Percentiles rank a stretch among this genome's conserved stretches.
phyloP scores from a whole-genome alignment of 2,329 filamentous ascomycete species.

The Exophiala spinifera region DNA sequence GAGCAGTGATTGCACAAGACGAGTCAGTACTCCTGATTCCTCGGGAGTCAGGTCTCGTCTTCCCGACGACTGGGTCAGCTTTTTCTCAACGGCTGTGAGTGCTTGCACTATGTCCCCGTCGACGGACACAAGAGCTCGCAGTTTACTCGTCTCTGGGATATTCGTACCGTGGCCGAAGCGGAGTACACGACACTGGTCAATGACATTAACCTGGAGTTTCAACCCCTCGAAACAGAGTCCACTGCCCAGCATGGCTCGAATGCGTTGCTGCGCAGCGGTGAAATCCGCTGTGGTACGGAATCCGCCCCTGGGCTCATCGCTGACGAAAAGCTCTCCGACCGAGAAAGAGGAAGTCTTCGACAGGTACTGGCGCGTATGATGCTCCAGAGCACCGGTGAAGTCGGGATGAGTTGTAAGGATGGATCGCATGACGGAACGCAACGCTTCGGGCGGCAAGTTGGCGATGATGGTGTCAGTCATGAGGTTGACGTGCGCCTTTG shows the following conservation, averaged over 20 bases:
- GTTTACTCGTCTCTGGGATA: neutral
- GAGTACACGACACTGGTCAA: neutral
- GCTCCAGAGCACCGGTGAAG: slow-evolving; percentile 36
- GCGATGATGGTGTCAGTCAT: slow-evolving; percentile 48
- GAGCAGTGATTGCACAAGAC: slow-evolving; percentile 12
- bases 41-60: slow-evolving; percentile 21
- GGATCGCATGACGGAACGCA: slow-evolving; percentile 40
- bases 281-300: neutral
- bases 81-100: slow-evolving; percentile 38
- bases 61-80: slow-evolving; percentile 27
- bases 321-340: neutral
- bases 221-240: slow-evolving; percentile 34
- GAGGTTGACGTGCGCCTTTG: slow-evolving; percentile 45
- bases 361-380: slow-evolving; percentile 33
- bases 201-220: neutral
- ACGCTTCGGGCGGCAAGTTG: slow-evolving; percentile 41
- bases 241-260: slow-evolving; percentile 36
- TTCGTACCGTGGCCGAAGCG: neutral
- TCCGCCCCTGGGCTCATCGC: neutral
- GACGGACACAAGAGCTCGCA: slow-evolving; percentile 31
- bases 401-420: slow-evolving; percentile 12
- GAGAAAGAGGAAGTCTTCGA: slow-evolving; percentile 22
- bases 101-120: slow-evolving; percentile 40
- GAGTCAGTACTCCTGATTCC: slow-evolving; percentile 14
- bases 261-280: slow-evolving; percentile 23